Evolutionary conservation across 2,329 filamentous ascomycete species (phyloP), one percentile per base, ranked within the genome.

Genomic region (Verruconis gallopava): DNA sequence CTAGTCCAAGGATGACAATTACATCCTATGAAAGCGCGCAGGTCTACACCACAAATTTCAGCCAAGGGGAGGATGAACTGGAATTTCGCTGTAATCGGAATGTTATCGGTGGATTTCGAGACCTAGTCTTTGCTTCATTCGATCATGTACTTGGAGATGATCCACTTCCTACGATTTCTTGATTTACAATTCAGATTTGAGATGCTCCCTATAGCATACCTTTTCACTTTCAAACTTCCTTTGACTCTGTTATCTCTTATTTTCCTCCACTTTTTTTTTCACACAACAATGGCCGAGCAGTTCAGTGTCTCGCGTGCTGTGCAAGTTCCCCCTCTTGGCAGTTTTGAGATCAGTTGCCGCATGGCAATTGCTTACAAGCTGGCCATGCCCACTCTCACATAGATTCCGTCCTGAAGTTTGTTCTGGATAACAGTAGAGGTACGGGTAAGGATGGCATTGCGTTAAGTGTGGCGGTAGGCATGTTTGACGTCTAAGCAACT

Each of bases 401-500:
- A 72, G 9, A 56, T 73, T 56, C 55, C 9, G 28, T 61, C 22
- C 28, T 55, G 22, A 43, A 54, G 37, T 57, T 65, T 49, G 49
- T 61, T 12, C 46, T 40, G 25, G 54, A 55, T 49, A 52, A 51
- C 17, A 39, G 37, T 25, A 38, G 30, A 37, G 42, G 42, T 6
- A 66, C 63, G 39, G 66, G 70, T 13, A 66, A 70, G 12, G 71
- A 74, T 49, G 61, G 58, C 1, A 63, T 64, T 17, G 58, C 76
- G 19, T 62, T 76, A 42, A 68, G 42, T 63, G 47, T 69, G 63
- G 1, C 54, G 91, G 52, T 72, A 72, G 51, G 61, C 57, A 49
- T 67, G 71, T 50, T 61, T 84, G 3, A 44, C 15, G 40, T 44
- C 14, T 40, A 19, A 37, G 19, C 21, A 9, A 36, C n/a, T 30